Conservation (phyloP, 2,329 filamentous ascomycete genomes). For the Diaporthe sp. region DNA sequence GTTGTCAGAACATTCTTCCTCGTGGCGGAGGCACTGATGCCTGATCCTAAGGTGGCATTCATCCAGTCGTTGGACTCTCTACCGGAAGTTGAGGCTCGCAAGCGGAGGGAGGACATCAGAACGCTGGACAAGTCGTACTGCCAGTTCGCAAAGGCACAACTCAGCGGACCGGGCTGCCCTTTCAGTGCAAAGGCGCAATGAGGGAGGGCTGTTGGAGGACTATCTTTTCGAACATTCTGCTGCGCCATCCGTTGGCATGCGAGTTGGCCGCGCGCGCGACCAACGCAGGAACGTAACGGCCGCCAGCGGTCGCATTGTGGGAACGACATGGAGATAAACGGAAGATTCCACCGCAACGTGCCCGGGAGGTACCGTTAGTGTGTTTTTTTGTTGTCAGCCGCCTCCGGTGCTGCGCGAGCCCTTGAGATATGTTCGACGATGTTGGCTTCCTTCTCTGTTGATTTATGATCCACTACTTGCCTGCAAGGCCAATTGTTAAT, state of each 20-base stretch:
- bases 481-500: no score
- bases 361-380: neutral
- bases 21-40: neutral
- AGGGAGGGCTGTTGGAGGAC: neutral
- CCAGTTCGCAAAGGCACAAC: neutral
- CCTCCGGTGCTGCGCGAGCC: neutral
- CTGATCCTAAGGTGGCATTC: constrained; percentile 3
- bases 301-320: neutral
- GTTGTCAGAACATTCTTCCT: neutral
- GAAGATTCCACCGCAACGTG: neutral
- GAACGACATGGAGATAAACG: neutral
- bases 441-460: neutral
- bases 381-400: neutral
- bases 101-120: constrained; percentile 5
- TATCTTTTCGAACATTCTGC: neutral
- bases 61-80: constrained; percentile 1
- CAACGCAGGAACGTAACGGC: neutral
- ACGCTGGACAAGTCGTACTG: constrained; percentile 3
- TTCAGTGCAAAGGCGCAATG: neutral
- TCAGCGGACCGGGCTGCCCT: constrained; percentile 8
- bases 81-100: neutral
- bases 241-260: neutral
- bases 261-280: neutral
- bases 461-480: neutral
- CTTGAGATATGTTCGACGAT: neutral